These are phyloP conservation scores for Dichotomocladium elegans DNA, from an alignment of 371 early-diverging fungal genomes.

Conservation along the genomic window DNA sequence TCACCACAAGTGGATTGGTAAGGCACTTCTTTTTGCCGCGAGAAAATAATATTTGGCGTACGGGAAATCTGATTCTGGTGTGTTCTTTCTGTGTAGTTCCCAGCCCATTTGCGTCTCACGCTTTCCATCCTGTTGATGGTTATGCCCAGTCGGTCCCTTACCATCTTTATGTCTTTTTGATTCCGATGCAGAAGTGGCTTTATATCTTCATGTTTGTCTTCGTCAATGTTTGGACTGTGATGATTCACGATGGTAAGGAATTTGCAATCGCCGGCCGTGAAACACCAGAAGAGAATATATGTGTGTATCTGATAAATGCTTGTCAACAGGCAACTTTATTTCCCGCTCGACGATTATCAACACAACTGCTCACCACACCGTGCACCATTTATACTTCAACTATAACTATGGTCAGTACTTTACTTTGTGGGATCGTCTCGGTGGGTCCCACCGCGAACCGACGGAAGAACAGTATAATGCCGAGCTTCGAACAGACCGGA, in stretches of 20 bases:
- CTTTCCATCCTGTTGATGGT: constrained; percentile 94
- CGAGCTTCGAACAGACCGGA: constrained; percentile 55
- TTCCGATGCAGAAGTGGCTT: constrained; percentile 88
- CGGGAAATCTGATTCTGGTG: no score
- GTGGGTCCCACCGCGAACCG: constrained; percentile 71
- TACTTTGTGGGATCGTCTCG: constrained; percentile 80
- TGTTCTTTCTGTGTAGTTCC: constrained; percentile 75
- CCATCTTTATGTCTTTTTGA: constrained; percentile 81
- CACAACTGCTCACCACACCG: constrained; percentile 91
- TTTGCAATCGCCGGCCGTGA: neutral
- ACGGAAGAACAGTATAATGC: constrained; percentile 65
- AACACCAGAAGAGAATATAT: neutral
- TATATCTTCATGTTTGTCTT: constrained; percentile 84
- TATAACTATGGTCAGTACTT: constrained; percentile 98
- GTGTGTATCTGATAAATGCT: neutral
- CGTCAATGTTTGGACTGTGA: constrained; percentile 93
- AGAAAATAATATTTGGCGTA: no score
- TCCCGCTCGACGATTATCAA: constrained; percentile 62
- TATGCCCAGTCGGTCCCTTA: constrained; percentile 93
- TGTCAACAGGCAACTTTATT: constrained; percentile 55
- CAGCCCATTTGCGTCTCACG: constrained; percentile 94
- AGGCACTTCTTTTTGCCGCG: neutral
- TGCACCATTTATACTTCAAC: constrained; percentile 96
- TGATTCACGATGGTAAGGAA: constrained; percentile 90
- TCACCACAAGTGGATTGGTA: constrained; percentile 56